Evolutionary conservation across 1,284 basidiomycete genomes (phyloP), one percentile per base, ranked within the genome.

Genomic region (Tilletia setariae): DNA sequence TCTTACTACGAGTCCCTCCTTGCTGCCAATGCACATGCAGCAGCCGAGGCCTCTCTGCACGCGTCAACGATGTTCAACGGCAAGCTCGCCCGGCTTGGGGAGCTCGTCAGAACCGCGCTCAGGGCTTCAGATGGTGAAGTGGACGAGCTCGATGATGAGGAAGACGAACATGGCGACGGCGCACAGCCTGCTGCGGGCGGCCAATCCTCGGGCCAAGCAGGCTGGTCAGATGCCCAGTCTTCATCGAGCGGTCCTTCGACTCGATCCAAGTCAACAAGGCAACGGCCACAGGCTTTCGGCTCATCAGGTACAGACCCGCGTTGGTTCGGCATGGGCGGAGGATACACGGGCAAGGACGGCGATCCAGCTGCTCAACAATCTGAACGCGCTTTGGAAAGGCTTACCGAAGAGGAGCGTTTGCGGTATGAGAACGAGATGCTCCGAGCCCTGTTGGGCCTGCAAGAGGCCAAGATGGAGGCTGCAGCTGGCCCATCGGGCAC

Each of bases 1-100:
- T 88, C 90, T 64, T 94, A 98, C 83, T 98, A 98, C 84, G 93
- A 97, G 79, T 85, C 87, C 2, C 86, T 97, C 4, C 87, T 97
- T n/a, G 68, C 76, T 4, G 69, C 71, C 47, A 75, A 74, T 13
- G 70, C 74, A 4, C 72, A 79, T 40, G 69, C 72, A 35, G 72
- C 72, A 13, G 77, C 76, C 25, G 68, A 72, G 53, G 70, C 74
- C 47, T 70, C 71, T n/a, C 68, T 79, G 1, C 70, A 70, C 0
- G 71, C 73, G 16, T 69, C 69, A 35, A 79, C 78, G 0, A 67
- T 74, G 19, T 71, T 77, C 53, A 74, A 71, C 43, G 70, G 71
- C 28, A 74, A 73, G 13, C 69, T 79, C 21, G 61, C 73, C 1
- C 74, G 77, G 49, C 68, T 79, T 1, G 77, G 78, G 13, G 69